phyloP scores from a whole-genome alignment of 306 rosid genomes.

The Begonia fuchsioides region DNA sequence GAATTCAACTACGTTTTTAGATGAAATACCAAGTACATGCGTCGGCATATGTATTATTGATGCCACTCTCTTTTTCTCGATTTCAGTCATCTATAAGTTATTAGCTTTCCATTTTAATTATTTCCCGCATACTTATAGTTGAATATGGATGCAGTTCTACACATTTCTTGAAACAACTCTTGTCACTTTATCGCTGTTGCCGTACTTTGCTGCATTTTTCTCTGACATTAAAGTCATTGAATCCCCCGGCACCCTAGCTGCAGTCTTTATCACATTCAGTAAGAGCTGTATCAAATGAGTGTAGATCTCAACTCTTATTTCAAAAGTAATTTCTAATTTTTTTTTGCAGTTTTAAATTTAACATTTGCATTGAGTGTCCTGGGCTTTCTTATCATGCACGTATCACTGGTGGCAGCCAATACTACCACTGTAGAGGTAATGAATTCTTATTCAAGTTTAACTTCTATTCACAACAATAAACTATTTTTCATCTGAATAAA shows the following conservation, averaged over 20 bases:
- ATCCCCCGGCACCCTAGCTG: conserved; percentile 36
- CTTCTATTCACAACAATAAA: not conserved
- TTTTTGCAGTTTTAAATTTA: conserved; percentile 48
- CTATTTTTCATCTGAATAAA: conserved; percentile 3
- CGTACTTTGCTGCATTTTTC: conserved; percentile 44
- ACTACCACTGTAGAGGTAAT: conserved; percentile 66
- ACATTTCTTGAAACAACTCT: conserved; percentile 62
- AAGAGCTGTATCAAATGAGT: conserved; percentile 16
- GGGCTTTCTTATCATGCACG: conserved; percentile 62
- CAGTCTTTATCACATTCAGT: conserved; percentile 57
- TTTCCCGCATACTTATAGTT: not conserved
- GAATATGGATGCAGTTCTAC: conserved; percentile 41
- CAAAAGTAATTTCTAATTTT: conserved; percentile 2
- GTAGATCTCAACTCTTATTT: conserved; percentile 1
- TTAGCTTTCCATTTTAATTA: too few relatives aligned
- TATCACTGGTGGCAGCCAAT: conserved; percentile 38
- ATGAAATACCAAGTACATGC: too few relatives aligned
- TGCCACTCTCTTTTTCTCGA: too few relatives aligned
- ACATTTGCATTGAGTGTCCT: conserved; percentile 45
- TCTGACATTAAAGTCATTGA: conserved; percentile 42
- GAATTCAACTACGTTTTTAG: too few relatives aligned
- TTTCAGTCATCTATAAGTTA: too few relatives aligned
- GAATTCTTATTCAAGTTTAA: conserved; percentile 1
- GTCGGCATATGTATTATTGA: too few relatives aligned
- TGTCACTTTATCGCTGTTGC: conserved; percentile 47